These are phyloP conservation scores for Exobasidium rhododendri DNA, from an alignment of 1,284 basidiomycete genomes.

Conservation along the genomic window DNA sequence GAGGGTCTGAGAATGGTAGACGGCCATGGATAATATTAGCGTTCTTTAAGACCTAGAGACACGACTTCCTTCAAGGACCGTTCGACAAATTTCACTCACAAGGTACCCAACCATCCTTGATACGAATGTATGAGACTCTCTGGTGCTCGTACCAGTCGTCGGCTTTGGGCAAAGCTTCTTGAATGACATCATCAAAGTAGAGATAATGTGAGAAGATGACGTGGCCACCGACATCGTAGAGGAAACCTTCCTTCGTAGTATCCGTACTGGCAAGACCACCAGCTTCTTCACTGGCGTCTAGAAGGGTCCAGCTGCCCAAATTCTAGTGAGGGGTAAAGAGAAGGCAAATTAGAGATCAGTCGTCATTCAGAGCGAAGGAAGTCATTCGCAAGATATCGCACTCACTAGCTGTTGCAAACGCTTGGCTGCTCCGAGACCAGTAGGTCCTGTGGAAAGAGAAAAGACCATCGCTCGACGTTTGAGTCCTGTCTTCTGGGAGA, in stretches of 20 bases:
- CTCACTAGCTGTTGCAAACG: constrained; percentile 58
- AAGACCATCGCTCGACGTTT: background rate
- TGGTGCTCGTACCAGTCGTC: constrained; percentile 61
- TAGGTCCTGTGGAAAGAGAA: constrained; percentile 36
- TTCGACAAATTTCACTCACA: no score
- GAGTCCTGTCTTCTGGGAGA: no score
- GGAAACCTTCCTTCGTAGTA: constrained; percentile 59
- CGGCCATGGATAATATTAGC: no score
- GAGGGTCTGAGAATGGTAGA: constrained; percentile 31
- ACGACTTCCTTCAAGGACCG: no score
- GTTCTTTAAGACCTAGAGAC: no score
- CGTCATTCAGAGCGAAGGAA: no score
- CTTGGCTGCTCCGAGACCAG: constrained; percentile 61
- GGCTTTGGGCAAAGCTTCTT: constrained; percentile 58
- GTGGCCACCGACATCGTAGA: constrained; percentile 61
- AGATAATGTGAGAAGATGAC: constrained; percentile 62
- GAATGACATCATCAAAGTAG: constrained; percentile 60
- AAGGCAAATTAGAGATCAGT: background rate
- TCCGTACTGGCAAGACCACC: constrained; percentile 61
- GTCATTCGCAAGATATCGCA: background rate
- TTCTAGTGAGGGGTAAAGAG: constrained; percentile 42
- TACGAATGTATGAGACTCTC: constrained; percentile 61
- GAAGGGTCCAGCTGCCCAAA: constrained; percentile 56
- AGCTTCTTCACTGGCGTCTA: constrained; percentile 57
- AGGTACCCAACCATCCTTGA: constrained; percentile 59